A percentile compares a stretch with the other conserved stretches of the same genome.
These are phyloP conservation scores for Termitomyces sp. DNA, from an alignment of 768 basidiomycete species.

Conservation along the genomic window DNA sequence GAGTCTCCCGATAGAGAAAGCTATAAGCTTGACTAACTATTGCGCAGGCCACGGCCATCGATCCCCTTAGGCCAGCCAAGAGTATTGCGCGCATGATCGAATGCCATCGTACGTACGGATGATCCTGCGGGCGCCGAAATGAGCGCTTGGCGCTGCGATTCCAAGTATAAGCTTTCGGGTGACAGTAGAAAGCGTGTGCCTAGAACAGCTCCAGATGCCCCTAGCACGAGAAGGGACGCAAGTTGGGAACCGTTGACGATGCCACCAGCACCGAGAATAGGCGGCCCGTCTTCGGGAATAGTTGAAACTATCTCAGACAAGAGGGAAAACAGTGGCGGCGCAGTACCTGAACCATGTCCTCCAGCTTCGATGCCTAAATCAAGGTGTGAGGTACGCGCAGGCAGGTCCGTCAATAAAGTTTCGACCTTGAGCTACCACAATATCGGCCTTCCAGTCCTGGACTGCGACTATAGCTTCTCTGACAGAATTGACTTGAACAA, in stretches of 20 bases:
- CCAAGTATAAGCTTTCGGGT: conserved; percentile 56
- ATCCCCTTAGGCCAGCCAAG: conserved; percentile 56
- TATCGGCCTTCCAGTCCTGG: conserved; percentile 68
- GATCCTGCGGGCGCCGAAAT: conserved; percentile 36
- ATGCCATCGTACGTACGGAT: conserved; percentile 58
- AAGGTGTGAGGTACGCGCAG: conserved; percentile 5
- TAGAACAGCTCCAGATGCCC: conserved; percentile 61
- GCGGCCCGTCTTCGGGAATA: conserved; percentile 37
- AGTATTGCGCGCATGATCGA: conserved; percentile 53
- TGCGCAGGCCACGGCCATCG: conserved; percentile 58
- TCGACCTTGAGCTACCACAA: conserved; percentile 74
- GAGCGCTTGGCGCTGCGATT: conserved; percentile 49
- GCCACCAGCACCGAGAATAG: conserved; percentile 73
- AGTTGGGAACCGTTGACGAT: conserved; percentile 60
- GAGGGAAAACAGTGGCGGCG: conserved; percentile 57
- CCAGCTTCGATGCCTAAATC: conserved; percentile 70
- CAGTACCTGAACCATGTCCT: conserved; percentile 60
- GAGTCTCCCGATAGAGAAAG: neutral
- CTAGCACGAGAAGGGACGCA: conserved; percentile 59
- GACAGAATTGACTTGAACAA: conserved; percentile 59
- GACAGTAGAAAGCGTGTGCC: conserved; percentile 77
- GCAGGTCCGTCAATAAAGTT: neutral
- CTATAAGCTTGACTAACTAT: conserved; percentile 27
- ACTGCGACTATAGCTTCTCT: conserved; percentile 55
- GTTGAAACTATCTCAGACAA: conserved; percentile 48